phyloP scores from a whole-genome alignment of 176 grass and related monocot species.

The Pontederia paniculata region DNA sequence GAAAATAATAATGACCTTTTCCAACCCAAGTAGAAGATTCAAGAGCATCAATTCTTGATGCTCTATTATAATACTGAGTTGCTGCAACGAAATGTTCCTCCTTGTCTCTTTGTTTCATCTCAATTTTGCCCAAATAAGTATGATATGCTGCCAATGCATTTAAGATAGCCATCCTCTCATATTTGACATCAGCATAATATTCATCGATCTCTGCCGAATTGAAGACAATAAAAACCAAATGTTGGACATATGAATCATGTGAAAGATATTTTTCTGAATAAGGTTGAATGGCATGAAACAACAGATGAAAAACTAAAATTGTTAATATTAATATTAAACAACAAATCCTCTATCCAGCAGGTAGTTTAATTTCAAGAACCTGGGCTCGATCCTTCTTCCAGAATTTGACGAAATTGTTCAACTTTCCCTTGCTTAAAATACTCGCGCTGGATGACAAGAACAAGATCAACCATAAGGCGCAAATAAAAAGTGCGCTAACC shows the following conservation, averaged over 20 bases:
- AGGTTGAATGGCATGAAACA: not conserved
- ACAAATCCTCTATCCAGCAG: not conserved
- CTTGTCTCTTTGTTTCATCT: conserved; percentile 47
- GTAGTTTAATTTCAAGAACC: conserved; percentile 33
- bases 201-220: conserved; percentile 71
- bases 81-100: conserved; percentile 73
- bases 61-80: conserved; percentile 86
- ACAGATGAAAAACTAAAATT: not conserved
- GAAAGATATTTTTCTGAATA: not conserved
- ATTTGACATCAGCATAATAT: conserved; percentile 96
- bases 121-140: conserved; percentile 75
- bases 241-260: not conserved
- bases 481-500: not conserved
- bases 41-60: conserved; percentile 80
- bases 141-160: conserved; percentile 86
- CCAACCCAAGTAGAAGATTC: conserved; percentile 94
- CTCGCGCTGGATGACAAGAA: conserved; percentile 50
- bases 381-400: conserved; percentile 94
- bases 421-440: conserved; percentile 95
- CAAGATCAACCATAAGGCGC: not conserved
- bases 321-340: not conserved
- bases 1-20: conserved; percentile 39
- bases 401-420: conserved; percentile 82
- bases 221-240: conserved; percentile 9
- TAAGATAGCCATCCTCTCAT: conserved; percentile 81